Base-by-base conservation (phyloP, 257 asterid species). In the Gentiana macrophylla region DNA sequence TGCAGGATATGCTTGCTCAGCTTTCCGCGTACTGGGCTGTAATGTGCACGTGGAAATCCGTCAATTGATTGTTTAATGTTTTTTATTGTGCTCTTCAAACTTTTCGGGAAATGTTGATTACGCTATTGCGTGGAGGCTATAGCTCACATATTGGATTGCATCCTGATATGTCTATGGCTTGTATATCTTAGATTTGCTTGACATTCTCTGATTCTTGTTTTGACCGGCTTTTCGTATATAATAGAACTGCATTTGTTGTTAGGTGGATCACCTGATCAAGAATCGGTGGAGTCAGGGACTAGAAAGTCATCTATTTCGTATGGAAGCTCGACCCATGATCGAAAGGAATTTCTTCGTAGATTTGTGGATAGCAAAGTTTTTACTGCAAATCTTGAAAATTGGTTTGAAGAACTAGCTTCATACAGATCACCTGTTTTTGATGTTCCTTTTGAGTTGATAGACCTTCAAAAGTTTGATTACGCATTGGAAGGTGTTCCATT, bases 381-480 rank as follows among this genome's bases (percentile, higher is more conserved):
- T 66, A 72, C 70, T 50, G 78, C 64, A 62, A 72, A 72, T 70
- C 84, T 92, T 48, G 63, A 57, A 32, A 50, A 65, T 52, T 88
- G 97, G 97, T 69, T 79, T 41, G 80, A 81, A 55, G 83, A 85
- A 50, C 56, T 77, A 49, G 70, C 68, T 57, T 77, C 70, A 59
- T 68, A 53, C 52, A 56, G 38, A 13, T 55, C 61, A 2, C 67
- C 77, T 57, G 56, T 69, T 37, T 83, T 83, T 69, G 89, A 81
- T 56, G 79, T 79, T 54, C 99, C 97, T 66, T 92, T 92, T 56
- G 95, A 92, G 82, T 74, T 83, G 71, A 77, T 92, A 61, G 99
- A 92, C 67, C 88, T 92, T 71, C 97, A 88, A 52, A 85, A 92
- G 72, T 92, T 88, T 58, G 99, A 92, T 70, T 92, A 92, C 61